Evolutionary conservation across 495 filamentous ascomycete genomes (phyloP).

Genomic region (Tetracladium setigerum): DNA sequence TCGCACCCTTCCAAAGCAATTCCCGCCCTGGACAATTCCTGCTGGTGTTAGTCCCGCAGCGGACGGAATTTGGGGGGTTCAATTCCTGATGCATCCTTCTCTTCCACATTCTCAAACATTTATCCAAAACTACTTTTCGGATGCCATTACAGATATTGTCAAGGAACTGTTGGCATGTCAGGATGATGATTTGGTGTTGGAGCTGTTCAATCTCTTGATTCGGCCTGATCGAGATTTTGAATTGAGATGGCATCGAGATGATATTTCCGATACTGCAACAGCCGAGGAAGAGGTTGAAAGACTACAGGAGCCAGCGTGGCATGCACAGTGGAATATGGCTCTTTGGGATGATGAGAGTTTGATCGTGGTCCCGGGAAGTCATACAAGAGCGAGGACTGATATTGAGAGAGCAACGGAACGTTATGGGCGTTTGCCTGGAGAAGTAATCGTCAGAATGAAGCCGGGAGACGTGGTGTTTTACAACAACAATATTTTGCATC

Average conservation of each 20-base stretch:
- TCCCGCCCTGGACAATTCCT: conserved; percentile 65
- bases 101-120: conserved; percentile 50
- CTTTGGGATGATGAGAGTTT: conserved; percentile 60
- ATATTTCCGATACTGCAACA: conserved; percentile 50
- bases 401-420: conserved; percentile 54
- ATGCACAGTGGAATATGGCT: conserved; percentile 75
- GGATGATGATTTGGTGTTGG: conserved; percentile 55
- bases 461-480: conserved; percentile 78
- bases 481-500: conserved; percentile 80
- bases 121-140: conserved; percentile 57
- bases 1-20: conserved; percentile 77
- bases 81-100: conserved; percentile 70
- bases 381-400: conserved; percentile 56
- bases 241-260: conserved; percentile 73
- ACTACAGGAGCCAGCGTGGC: conserved; percentile 42
- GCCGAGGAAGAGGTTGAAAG: conserved; percentile 50
- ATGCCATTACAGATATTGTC: conserved; percentile 45
- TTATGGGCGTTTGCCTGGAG: conserved; percentile 51
- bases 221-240: conserved; percentile 56
- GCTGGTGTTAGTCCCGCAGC: conserved; percentile 33
- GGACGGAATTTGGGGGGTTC: conserved; percentile 76
- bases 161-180: conserved; percentile 42
- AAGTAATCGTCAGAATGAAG: conserved; percentile 53
- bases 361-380: conserved; percentile 64
- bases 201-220: conserved; percentile 74